Conservation (phyloP, 441 rosid species). For the Croton setiger region DNA sequence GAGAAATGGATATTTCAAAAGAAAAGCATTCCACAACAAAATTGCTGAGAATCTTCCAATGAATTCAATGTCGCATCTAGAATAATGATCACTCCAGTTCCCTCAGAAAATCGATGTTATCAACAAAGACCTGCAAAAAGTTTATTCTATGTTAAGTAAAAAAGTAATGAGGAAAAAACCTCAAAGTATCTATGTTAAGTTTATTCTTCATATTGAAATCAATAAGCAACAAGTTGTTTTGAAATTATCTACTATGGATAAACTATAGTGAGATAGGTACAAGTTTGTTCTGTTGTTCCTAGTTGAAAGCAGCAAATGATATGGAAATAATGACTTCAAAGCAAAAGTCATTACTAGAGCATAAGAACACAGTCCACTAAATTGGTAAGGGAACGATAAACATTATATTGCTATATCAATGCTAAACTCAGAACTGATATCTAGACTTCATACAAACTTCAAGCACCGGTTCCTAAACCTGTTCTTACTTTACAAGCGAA, state of each 20-base stretch:
- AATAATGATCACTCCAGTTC: conserved; percentile 33
- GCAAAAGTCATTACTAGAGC: neutral
- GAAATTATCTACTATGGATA: neutral
- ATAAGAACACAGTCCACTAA: neutral
- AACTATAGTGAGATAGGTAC: neutral
- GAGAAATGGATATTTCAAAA: conserved; percentile 1
- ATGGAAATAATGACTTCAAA: neutral
- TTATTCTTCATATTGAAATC: neutral
- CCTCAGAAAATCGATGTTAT: conserved; percentile 37
- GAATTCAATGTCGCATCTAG: conserved; percentile 15
- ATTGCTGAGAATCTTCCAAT: conserved; percentile 20
- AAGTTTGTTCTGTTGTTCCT: neutral
- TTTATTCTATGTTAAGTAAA: too few relatives aligned
- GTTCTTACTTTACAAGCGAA: neutral
- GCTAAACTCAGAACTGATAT: conserved; percentile 1
- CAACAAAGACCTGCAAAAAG: conserved; percentile 37
- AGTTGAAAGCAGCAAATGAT: neutral
- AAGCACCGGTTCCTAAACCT: neutral
- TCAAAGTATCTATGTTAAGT: conserved; percentile 9
- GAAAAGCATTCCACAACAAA: conserved; percentile 17
- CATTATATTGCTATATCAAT: neutral
- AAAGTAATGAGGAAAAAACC: neutral
- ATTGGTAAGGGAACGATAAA: neutral
- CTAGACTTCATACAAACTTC: neutral
- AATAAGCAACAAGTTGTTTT: neutral